Evolutionary conservation across 2,329 filamentous ascomycete genomes (phyloP).

Genomic region (Lachnellula willkommii): DNA sequence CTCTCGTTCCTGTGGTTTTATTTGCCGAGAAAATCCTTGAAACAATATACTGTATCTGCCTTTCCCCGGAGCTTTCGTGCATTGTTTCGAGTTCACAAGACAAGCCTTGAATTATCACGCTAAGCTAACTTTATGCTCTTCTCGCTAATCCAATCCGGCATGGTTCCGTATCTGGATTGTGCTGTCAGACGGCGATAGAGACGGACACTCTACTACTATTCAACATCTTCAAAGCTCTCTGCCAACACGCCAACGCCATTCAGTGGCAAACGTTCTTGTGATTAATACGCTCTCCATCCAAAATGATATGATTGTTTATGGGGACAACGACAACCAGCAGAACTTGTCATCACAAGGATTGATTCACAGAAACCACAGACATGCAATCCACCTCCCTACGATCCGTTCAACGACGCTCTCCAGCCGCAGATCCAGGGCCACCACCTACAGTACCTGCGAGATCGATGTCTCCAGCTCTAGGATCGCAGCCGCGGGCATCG

Average conservation of each 20-base stretch:
- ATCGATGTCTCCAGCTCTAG: conserved; percentile 51
- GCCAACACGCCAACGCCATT: background rate
- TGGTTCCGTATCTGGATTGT: background rate
- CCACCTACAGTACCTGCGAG: conserved; percentile 51
- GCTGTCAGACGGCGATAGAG: too few species aligned
- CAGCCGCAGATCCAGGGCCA: conserved; percentile 55
- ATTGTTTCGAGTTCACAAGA: background rate
- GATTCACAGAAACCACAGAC: conserved; percentile 41
- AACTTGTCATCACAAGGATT: background rate
- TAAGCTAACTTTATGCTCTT: background rate
- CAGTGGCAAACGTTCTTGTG: background rate
- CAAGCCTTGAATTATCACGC: too few species aligned
- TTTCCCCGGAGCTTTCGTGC: background rate
- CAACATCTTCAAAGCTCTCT: background rate
- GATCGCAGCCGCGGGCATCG: conserved; percentile 56
- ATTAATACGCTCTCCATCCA: background rate
- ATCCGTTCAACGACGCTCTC: conserved; percentile 55
- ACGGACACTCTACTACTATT: background rate
- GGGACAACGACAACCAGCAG: background rate
- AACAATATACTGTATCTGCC: background rate
- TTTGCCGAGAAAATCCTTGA: background rate
- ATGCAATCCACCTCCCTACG: conserved; percentile 47
- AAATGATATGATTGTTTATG: background rate
- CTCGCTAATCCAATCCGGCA: background rate
- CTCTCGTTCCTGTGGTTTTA: background rate